Conservation (phyloP, 805 yeast genomes). For the Candida taoyuanica region DNA sequence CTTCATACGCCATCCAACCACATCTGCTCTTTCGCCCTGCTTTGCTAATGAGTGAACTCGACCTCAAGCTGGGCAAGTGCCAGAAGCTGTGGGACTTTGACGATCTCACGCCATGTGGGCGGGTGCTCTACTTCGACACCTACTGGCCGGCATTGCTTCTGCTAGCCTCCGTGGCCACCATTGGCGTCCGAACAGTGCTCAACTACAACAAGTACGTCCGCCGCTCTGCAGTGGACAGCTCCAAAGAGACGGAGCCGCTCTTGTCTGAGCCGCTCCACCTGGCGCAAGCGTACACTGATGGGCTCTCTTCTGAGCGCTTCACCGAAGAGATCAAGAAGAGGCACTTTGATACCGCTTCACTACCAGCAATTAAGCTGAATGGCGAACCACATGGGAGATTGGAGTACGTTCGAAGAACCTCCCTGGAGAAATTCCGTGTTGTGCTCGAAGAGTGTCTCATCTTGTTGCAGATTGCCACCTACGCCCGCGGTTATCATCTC, state of each 20-base stretch:
- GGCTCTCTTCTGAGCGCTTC: slow-evolving; percentile 2
- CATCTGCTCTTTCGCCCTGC: too few relatives aligned
- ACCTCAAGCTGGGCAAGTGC: slow-evolving; percentile 9
- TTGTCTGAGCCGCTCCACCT: slow-evolving; percentile 3
- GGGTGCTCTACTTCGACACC: slow-evolving; percentile 36
- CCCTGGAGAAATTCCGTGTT: slow-evolving; percentile 51
- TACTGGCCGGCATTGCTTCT: slow-evolving; percentile 34
- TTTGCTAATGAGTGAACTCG: slow-evolving; percentile 9
- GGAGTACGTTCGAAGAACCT: slow-evolving; percentile 43
- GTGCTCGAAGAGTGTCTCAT: slow-evolving; percentile 45
- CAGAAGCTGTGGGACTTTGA: slow-evolving; percentile 50
- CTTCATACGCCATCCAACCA: too few relatives aligned
- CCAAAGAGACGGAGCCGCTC: slow-evolving; percentile 19
- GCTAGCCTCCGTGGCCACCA: slow-evolving; percentile 17
- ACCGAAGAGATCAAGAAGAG: slow-evolving; percentile 36
- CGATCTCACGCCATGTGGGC: slow-evolving; percentile 52
- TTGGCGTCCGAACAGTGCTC: slow-evolving; percentile 7
- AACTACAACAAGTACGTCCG: slow-evolving; percentile 8
- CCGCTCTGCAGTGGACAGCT: not conserved
- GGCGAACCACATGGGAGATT: slow-evolving; percentile 58
- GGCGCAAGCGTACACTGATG: slow-evolving; percentile 5
- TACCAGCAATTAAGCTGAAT: slow-evolving; percentile 50
- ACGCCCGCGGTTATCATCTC: slow-evolving; percentile 26
- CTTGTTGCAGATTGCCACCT: slow-evolving; percentile 34
- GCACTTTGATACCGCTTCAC: slow-evolving; percentile 60